These are phyloP conservation scores for Apiotrichum veenhuisii DNA, from an alignment of 1,284 basidiomycete genomes.

Conservation along the genomic window DNA sequence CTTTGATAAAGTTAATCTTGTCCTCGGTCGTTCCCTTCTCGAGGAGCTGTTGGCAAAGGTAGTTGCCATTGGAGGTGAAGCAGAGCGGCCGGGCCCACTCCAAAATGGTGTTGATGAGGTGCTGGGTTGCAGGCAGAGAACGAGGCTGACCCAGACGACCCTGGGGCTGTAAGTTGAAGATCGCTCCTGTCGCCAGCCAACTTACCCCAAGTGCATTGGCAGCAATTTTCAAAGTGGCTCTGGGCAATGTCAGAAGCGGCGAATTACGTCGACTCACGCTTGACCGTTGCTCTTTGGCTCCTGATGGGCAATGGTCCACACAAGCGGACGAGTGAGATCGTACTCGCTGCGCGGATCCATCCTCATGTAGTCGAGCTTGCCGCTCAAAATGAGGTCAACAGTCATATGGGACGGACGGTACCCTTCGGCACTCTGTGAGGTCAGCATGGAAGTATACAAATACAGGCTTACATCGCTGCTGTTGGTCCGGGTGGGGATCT, in stretches of 20 bases:
- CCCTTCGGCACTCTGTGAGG: not conserved
- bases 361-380: slow-evolving; percentile 18
- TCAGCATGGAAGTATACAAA: not conserved
- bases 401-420: slow-evolving; percentile 14
- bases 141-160: slow-evolving; percentile 13
- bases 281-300: slow-evolving; percentile 33
- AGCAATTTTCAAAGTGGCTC: slow-evolving; percentile 33
- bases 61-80: slow-evolving; percentile 44
- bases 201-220: slow-evolving; percentile 38
- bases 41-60: slow-evolving; percentile 45
- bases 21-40: slow-evolving; percentile 36
- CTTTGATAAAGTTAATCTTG: slow-evolving; percentile 36
- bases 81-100: slow-evolving; percentile 41
- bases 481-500: not conserved
- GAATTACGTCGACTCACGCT: slow-evolving; percentile 21
- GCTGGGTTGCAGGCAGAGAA: slow-evolving; percentile 9
- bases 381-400: slow-evolving; percentile 19
- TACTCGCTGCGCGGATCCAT: slow-evolving; percentile 19
- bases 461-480: not conserved
- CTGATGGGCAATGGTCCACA: slow-evolving; percentile 40
- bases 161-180: not conserved
- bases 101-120: slow-evolving; percentile 31
- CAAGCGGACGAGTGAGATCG: slow-evolving; percentile 29
- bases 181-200: too few species aligned
- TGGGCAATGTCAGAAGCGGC: not conserved